Base-by-base conservation (phyloP, 108 stramenopile species). In the Nitzschia putrida region DNA sequence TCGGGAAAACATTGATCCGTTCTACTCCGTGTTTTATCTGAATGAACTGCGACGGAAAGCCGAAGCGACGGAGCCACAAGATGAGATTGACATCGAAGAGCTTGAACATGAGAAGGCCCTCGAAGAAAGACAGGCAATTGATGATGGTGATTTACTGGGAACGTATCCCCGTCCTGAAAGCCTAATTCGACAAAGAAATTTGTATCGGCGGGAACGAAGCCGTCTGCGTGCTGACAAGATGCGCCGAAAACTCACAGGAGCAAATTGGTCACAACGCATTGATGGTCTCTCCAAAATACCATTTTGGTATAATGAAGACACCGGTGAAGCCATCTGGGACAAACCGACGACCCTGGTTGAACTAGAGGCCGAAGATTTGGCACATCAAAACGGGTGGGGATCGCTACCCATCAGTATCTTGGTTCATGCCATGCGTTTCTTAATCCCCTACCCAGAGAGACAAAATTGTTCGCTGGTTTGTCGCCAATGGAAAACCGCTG, bases 231-330 rank as follows among this genome's bases (percentile, higher is more conserved):
- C 89, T 0, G 82, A 86, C 52, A 85, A 85, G 65, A 90, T 85
- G 60, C 83, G 78, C 39, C 69, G 90, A 24, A 88, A 74, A 52
- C 68, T 95, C 2, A 95, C 88, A 53, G 93, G 93, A 7, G 82
- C 87, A 59, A 83, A 86, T 58, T 95, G 93, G 93, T 63, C 29
- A 25, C 39, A 53, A 29, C 70, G 69, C 53, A 64, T 71, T 3
- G 94, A 95, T 45, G 87, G 78, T 22, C 10, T 74, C 21, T 77
- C 83, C 26, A 73, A 86, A 20, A 61, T 57, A 14, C 71, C 72
- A 0, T 93, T 91, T 39, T 95, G 85, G 86, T 90, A 91, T 76
- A 93, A 95, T 61, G 67, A 57, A 44, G 94, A 95, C 73, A 90
- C 91, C n/a, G 94, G 90, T 13, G 94, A 95, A 76, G 87, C 90